These are phyloP conservation scores for Ziziphus jujuba DNA, from an alignment of 306 rosid species.

Conservation along the genomic window DNA sequence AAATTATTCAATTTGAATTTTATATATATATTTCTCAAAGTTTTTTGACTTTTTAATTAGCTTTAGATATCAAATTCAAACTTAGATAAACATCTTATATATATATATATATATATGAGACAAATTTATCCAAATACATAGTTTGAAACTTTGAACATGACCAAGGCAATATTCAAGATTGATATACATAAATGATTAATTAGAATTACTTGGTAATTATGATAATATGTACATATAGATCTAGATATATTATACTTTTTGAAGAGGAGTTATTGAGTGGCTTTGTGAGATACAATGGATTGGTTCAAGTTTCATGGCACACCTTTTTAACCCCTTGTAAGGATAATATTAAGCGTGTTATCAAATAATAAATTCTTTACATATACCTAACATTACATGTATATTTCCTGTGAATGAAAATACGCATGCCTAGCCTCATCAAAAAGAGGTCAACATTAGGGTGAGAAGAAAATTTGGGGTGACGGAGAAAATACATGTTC, in stretches of 20 bases:
- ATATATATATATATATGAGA: too few species aligned
- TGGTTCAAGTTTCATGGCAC: constrained; percentile 34
- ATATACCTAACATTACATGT: constrained; percentile 46
- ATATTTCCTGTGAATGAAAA: constrained; percentile 43
- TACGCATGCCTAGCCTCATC: constrained; percentile 35
- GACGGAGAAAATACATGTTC: constrained; percentile 32
- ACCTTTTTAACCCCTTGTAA: constrained; percentile 6
- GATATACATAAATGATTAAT: too few species aligned
- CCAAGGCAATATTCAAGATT: too few species aligned
- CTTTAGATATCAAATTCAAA: too few species aligned
- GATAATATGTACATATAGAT: background rate
- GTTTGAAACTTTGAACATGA: too few species aligned
- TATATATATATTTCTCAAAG: too few species aligned
- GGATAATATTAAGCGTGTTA: background rate
- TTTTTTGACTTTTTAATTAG: too few species aligned
- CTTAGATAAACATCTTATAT: too few species aligned
- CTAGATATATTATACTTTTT: constrained; percentile 1
- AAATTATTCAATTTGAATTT: too few species aligned
- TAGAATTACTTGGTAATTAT: too few species aligned
- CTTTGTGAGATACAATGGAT: constrained; percentile 42
- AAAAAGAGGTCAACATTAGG: constrained; percentile 57
- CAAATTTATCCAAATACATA: too few species aligned
- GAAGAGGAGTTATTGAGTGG: background rate
- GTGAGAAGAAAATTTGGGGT: constrained; percentile 31
- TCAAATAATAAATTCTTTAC: constrained; percentile 25